phyloP scores from a whole-genome alignment of 176 grass and related monocot genomes.

The Miscanthus lutarioriparius region DNA sequence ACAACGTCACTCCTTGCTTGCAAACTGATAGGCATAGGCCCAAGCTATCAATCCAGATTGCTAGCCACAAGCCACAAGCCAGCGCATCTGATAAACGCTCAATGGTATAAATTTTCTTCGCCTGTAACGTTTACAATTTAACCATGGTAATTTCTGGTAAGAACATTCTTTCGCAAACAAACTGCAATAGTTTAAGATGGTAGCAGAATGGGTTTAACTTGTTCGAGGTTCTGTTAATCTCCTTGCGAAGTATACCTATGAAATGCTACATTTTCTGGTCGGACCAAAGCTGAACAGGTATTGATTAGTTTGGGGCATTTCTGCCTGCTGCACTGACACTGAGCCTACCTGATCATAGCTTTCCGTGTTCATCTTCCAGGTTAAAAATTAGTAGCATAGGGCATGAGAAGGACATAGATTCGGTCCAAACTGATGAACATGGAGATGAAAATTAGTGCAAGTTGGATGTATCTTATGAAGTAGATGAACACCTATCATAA shows the following conservation, averaged over 20 bases:
- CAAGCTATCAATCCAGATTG: constrained; percentile 16
- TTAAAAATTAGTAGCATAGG: constrained; percentile 6
- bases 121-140: background rate
- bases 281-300: constrained; percentile 23
- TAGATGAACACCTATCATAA: background rate
- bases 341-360: constrained; percentile 41
- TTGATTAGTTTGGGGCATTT: constrained; percentile 27
- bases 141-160: constrained; percentile 21
- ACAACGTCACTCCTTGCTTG: constrained; percentile 34
- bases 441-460: background rate
- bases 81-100: background rate
- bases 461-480: background rate
- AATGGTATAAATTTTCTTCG: background rate
- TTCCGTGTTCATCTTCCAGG: constrained; percentile 19
- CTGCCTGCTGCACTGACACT: constrained; percentile 21
- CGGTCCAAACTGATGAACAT: constrained; percentile 17
- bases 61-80: background rate
- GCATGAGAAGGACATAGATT: background rate
- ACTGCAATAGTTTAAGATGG: background rate
- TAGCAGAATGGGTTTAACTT: constrained; percentile 8
- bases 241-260: constrained; percentile 17
- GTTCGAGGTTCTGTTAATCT: background rate
- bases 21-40: constrained; percentile 14
- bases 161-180: constrained; percentile 10
- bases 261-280: constrained; percentile 24